phyloP scores from a whole-genome alignment of 345 rosid genomes.

The Limnanthes douglasii region DNA sequence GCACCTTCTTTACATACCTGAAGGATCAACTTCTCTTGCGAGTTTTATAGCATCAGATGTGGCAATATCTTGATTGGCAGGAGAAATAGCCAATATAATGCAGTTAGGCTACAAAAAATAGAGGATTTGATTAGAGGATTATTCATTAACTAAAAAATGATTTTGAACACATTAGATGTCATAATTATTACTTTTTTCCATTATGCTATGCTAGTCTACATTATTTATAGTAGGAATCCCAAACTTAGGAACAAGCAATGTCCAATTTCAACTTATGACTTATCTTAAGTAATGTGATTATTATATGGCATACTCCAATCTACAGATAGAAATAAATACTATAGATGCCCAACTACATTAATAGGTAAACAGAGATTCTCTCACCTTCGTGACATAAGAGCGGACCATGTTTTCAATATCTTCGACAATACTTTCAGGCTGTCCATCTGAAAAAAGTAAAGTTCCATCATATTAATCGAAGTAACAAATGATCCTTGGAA shows the following conservation, averaged over 20 bases:
- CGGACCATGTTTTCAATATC: conserved; percentile 99
- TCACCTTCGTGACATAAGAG: conserved; percentile 96
- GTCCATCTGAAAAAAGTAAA: conserved; percentile 66
- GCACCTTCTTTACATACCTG: conserved; percentile 34
- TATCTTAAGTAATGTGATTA: too few species aligned
- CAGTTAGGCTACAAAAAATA: conserved; percentile 75
- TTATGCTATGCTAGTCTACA: too few species aligned
- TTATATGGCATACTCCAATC: too few species aligned
- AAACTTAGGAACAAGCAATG: too few species aligned
- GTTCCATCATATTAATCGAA: conserved; percentile 7
- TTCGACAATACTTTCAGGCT: conserved; percentile 68
- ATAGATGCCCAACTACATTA: too few species aligned
- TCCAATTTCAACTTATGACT: too few species aligned
- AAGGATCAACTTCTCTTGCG: conserved; percentile 98
- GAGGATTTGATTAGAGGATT: conserved; percentile 6
- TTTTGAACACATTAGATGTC: too few species aligned
- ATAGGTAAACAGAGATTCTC: too few species aligned
- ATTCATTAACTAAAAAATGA: too few species aligned
- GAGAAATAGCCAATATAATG: conserved; percentile 97
- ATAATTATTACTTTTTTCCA: too few species aligned
- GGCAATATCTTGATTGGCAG: conserved; percentile 99
- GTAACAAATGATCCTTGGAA: conserved; percentile 4
- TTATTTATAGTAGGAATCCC: too few species aligned
- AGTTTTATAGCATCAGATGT: conserved; percentile 99
- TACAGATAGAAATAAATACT: too few species aligned